These are phyloP conservation scores for Aureobasidium mangrovei DNA, from an alignment of 2,329 filamentous ascomycete species.

Conservation along the genomic window DNA sequence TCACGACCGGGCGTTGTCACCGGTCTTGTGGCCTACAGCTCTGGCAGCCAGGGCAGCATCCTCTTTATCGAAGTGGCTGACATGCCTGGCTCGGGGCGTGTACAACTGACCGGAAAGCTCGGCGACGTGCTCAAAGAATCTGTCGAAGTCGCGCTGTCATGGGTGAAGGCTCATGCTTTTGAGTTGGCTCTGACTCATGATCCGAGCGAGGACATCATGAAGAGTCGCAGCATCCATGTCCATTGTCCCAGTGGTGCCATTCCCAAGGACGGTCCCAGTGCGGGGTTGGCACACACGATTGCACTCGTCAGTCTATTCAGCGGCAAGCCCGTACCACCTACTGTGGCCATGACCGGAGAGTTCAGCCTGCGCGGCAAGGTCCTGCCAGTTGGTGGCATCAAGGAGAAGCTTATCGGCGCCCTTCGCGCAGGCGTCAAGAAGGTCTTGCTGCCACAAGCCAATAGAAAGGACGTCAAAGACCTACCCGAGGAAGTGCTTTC, in stretches of 20 bases:
- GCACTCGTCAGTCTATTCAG: conserved; percentile 86
- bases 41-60: conserved; percentile 87
- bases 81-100: conserved; percentile 86
- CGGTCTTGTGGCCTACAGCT: conserved; percentile 88
- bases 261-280: conserved; percentile 78
- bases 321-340: conserved; percentile 76
- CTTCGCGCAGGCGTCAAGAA: conserved; percentile 89
- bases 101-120: conserved; percentile 92
- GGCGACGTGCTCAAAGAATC: conserved; percentile 96
- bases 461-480: conserved; percentile 86
- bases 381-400: conserved; percentile 92
- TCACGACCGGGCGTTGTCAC: conserved; percentile 84
- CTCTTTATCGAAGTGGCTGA: conserved; percentile 97
- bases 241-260: conserved; percentile 93
- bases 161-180: conserved; percentile 94
- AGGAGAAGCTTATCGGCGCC: conserved; percentile 96
- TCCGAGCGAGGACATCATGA: conserved; percentile 87
- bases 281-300: conserved; percentile 88
- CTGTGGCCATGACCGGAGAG: conserved; percentile 87
- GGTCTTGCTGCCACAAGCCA: conserved; percentile 77
- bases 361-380: conserved; percentile 77
- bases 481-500: conserved; percentile 81
- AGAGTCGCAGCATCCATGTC: conserved; percentile 85
- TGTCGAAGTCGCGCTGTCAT: conserved; percentile 89
- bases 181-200: conserved; percentile 77